Percentiles rank a stretch among this genome's conserved stretches.
Conservation (phyloP, 139 green algal genomes). For the Nannochloris sp. region DNA sequence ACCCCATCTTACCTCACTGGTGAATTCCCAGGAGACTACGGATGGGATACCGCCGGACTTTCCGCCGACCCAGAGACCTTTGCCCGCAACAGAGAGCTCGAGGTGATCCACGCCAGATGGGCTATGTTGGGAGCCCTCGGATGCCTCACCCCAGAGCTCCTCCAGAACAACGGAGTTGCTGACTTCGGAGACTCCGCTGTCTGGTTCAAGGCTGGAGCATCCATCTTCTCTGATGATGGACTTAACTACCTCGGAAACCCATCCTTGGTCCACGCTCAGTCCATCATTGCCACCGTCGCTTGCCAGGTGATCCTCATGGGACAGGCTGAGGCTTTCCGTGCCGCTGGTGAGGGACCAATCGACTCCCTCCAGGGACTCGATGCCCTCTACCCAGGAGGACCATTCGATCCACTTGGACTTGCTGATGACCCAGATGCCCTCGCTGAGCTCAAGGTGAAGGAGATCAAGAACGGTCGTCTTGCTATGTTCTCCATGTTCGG, state of each 20-base stretch:
- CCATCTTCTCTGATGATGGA: constrained; percentile 82
- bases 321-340: constrained; percentile 66
- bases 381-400: constrained; percentile 60
- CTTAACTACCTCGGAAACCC: constrained; percentile 77
- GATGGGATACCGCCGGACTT: constrained; percentile 88
- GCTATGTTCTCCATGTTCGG: constrained; percentile 91
- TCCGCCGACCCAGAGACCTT: constrained; percentile 86
- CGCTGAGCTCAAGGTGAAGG: constrained; percentile 74
- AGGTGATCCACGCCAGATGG: constrained; percentile 84
- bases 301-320: constrained; percentile 71
- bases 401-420: constrained; percentile 83
- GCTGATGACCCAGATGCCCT: constrained; percentile 79
- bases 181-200: constrained; percentile 44
- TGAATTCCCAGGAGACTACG: constrained; percentile 68
- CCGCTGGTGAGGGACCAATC: constrained; percentile 25
- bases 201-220: constrained; percentile 94
- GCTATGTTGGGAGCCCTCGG: constrained; percentile 75
- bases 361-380: constrained; percentile 41
- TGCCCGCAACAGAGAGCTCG: constrained; percentile 46
- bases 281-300: constrained; percentile 76
- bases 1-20: constrained; percentile 73
- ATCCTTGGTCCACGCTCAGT: constrained; percentile 80
- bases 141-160: constrained; percentile 35
- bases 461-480: constrained; percentile 95
- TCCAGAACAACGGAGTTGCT: constrained; percentile 28